These are phyloP conservation scores for Fraxinus ornus DNA, from an alignment of 305 asterid species.

Conservation along the genomic window DNA sequence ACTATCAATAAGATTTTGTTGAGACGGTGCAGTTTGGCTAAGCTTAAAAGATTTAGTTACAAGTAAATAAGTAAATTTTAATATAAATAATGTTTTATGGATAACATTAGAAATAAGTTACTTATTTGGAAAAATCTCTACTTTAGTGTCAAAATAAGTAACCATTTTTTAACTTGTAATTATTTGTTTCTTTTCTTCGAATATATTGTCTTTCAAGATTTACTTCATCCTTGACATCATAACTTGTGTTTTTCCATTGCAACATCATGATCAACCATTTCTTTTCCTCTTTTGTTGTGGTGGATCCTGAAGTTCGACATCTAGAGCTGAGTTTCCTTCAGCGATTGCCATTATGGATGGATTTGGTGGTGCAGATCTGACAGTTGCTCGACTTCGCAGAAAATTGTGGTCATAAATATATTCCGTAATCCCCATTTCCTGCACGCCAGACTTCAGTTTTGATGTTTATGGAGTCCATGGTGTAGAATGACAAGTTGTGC, in stretches of 20 bases:
- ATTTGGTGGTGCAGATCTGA: constrained; percentile 83
- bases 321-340: constrained; percentile 81
- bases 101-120: not conserved
- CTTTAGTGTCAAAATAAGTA: not conserved
- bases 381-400: constrained; percentile 56
- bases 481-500: not conserved
- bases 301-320: constrained; percentile 51
- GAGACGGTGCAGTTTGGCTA: not conserved
- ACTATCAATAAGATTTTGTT: not conserved
- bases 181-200: not conserved
- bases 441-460: not conserved
- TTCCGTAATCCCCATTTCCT: not conserved
- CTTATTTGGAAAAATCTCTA: not conserved
- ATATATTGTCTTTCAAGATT: not conserved
- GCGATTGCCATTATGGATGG: constrained; percentile 78
- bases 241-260: not conserved
- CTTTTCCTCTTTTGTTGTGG: not conserved
- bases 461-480: not conserved
- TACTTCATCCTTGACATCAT: not conserved
- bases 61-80: not conserved
- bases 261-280: not conserved
- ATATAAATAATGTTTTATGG: not conserved
- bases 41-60: not conserved
- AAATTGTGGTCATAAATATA: constrained; percentile 33
- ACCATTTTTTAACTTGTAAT: not conserved